Evolutionary conservation across 768 basidiomycete species (phyloP).

Genomic region (Coprinellus micaceus): DNA sequence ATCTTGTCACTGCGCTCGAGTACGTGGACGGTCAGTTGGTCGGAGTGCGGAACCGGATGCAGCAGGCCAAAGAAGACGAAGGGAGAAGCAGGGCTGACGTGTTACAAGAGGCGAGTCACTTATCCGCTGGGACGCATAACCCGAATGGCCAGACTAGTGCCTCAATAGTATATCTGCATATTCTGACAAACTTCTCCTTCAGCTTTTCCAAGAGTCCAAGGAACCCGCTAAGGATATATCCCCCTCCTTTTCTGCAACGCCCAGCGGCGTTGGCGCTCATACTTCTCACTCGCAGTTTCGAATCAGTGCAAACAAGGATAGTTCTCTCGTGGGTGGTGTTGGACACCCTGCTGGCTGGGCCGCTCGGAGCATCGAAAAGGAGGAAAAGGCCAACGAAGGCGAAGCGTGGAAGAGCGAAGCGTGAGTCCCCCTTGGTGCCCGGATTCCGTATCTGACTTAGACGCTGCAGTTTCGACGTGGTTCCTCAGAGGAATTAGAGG

Average conservation of each 20-base stretch:
- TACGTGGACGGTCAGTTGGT: constrained; percentile 81
- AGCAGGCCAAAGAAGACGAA: constrained; percentile 19
- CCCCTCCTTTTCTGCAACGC: too few relatives aligned
- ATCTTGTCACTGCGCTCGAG: constrained; percentile 76
- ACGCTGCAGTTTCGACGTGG: too few relatives aligned
- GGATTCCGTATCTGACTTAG: too few relatives aligned
- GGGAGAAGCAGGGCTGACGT: constrained; percentile 40
- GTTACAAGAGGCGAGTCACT: constrained; percentile 51
- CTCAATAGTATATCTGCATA: constrained; percentile 12
- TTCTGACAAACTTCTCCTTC: neutral
- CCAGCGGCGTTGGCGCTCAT: too few relatives aligned
- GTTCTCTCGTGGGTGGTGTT: constrained; percentile 59
- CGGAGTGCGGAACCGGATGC: constrained; percentile 36
- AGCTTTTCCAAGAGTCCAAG: neutral
- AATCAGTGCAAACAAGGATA: constrained; percentile 66
- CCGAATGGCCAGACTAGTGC: neutral
- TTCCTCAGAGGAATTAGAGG: too few relatives aligned
- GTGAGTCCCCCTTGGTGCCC: too few relatives aligned
- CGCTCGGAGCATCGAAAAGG: constrained; percentile 48
- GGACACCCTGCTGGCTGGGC: constrained; percentile 74
- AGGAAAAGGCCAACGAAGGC: constrained; percentile 22
- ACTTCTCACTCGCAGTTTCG: constrained; percentile 51
- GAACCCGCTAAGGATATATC: constrained; percentile 31
- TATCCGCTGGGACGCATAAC: neutral
- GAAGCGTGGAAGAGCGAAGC: constrained; percentile 42